phyloP scores from a whole-genome alignment of 2,329 filamentous ascomycete species.

The Colletotrichum siamense region DNA sequence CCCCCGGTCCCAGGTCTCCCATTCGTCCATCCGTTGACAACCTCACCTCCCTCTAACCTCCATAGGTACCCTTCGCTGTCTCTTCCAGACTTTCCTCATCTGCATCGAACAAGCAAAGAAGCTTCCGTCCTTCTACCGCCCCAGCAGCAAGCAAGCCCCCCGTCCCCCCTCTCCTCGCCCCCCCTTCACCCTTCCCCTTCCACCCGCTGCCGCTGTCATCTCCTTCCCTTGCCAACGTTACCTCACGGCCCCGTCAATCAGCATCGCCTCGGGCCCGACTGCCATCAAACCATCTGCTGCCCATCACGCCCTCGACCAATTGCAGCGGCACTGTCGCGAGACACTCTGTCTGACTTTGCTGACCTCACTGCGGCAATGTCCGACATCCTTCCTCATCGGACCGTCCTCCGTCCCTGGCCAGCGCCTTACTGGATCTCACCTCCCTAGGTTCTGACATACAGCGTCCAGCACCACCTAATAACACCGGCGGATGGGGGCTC shows the following conservation, averaged over 20 bases:
- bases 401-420: neutral
- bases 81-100: neutral
- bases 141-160: neutral
- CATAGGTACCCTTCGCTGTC: neutral
- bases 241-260: neutral
- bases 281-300: neutral
- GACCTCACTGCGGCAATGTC: constrained; percentile 1
- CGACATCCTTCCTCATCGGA: neutral
- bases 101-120: constrained; percentile 1
- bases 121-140: neutral
- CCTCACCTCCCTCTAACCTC: neutral
- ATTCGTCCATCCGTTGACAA: neutral
- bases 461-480: neutral
- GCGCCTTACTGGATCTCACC: neutral
- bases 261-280: neutral
- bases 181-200: neutral
- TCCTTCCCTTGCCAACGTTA: neutral
- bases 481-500: neutral
- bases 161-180: neutral
- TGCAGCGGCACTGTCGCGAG: neutral
- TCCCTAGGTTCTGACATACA: neutral
- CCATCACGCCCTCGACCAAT: neutral
- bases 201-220: neutral
- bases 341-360: neutral
- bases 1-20: neutral